These are phyloP conservation scores for Sphagnum magellanicum DNA, from an alignment of 228 moss, liverwort and hornwort genomes.

Conservation along the genomic window DNA sequence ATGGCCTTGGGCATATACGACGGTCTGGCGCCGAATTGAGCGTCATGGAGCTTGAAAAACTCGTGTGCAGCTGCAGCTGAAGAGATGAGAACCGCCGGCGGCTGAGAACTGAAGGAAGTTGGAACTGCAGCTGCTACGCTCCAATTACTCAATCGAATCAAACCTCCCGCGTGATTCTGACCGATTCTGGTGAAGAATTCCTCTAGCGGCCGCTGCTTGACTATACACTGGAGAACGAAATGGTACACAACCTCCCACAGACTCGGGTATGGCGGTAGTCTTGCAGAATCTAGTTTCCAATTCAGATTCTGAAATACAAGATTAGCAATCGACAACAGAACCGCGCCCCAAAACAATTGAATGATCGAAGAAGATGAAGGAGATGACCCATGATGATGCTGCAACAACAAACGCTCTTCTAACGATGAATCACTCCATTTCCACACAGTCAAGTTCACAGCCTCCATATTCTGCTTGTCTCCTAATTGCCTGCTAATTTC, in stretches of 20 bases:
- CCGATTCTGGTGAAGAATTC: slow-evolving; percentile 19
- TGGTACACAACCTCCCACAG: slow-evolving; percentile 6
- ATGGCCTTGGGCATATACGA: slow-evolving; percentile 18
- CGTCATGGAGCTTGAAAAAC: slow-evolving; percentile 35
- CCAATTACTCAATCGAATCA: slow-evolving; percentile 11
- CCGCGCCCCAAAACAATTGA: slow-evolving; percentile 8
- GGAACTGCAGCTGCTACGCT: too few species aligned
- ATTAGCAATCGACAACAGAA: slow-evolving; percentile 12
- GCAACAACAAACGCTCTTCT: too few species aligned
- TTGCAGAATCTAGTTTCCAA: neutral
- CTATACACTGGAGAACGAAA: slow-evolving; percentile 10
- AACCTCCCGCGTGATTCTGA: slow-evolving; percentile 19
- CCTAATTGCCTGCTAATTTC: too few species aligned
- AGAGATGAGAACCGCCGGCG: slow-evolving; percentile 22
- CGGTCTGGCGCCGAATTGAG: slow-evolving; percentile 24
- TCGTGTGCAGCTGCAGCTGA: slow-evolving; percentile 33
- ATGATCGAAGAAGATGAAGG: neutral
- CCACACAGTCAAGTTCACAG: too few species aligned
- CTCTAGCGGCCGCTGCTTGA: slow-evolving; percentile 16
- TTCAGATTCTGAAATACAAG: slow-evolving; percentile 13
- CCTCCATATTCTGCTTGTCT: too few species aligned
- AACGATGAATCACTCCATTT: too few species aligned
- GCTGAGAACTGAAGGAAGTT: slow-evolving; percentile 7
- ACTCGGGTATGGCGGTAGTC: slow-evolving; percentile 8
- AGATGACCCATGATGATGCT: too few species aligned